Evolutionary conservation across 768 basidiomycete species (phyloP).

Genomic region (Lentinula sp.): DNA sequence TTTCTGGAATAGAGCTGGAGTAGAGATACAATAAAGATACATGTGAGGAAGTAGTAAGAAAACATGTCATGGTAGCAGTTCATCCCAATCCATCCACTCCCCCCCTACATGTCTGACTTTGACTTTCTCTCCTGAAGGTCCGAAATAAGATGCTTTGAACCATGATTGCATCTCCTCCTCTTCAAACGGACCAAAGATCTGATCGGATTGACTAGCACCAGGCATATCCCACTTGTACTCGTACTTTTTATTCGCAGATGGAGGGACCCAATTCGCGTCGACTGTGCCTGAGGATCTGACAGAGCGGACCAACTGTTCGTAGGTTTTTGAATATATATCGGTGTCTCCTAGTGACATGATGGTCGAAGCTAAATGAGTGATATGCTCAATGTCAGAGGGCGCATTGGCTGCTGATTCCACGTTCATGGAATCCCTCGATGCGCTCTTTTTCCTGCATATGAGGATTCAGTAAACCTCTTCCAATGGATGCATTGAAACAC

Average conservation of each 20-base stretch:
- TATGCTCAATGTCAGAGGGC: slow-evolving; percentile 60
- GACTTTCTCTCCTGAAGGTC: slow-evolving; percentile 69
- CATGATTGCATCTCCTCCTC: slow-evolving; percentile 78
- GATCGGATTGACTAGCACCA: slow-evolving; percentile 36
- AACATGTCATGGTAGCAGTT: slow-evolving; percentile 42
- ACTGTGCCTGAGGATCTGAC: slow-evolving; percentile 71
- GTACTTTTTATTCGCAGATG: slow-evolving; percentile 69
- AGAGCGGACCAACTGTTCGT: slow-evolving; percentile 76
- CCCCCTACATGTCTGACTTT: slow-evolving; percentile 60
- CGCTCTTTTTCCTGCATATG: slow-evolving; percentile 22
- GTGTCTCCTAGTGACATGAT: slow-evolving; percentile 83
- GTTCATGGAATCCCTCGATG: slow-evolving; percentile 34
- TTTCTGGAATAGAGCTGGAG: not conserved
- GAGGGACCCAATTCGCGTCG: slow-evolving; percentile 64
- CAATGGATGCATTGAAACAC: too few species aligned
- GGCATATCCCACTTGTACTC: slow-evolving; percentile 78
- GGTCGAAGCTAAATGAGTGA: slow-evolving; percentile 84
- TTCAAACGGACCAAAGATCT: slow-evolving; percentile 73
- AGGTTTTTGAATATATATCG: slow-evolving; percentile 82
- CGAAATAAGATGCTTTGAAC: slow-evolving; percentile 81
- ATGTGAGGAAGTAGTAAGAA: not conserved
- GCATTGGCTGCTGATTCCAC: slow-evolving; percentile 34
- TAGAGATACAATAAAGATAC: slow-evolving; percentile 13
- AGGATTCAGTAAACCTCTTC: not conserved
- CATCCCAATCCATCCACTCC: slow-evolving; percentile 73